Evolutionary conservation across 2,329 filamentous ascomycete species (phyloP), one percentile per base, ranked within the genome.

Genomic region (Epichloe gansuensis): DNA sequence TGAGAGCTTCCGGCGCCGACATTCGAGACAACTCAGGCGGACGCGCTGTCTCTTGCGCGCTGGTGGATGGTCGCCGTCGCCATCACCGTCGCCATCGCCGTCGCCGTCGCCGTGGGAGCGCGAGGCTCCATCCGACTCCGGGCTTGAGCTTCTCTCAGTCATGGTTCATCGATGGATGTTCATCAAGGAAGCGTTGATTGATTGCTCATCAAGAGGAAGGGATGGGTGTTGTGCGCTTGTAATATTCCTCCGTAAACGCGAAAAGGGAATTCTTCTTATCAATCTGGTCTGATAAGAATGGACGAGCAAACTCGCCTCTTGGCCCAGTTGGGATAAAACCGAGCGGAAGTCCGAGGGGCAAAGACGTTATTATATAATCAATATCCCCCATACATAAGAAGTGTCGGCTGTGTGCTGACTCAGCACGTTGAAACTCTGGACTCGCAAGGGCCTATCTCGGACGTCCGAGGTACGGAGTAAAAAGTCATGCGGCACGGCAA

Each of bases 41-140:
- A 82, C 75, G 39, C 79, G 72, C 68, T 82, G 79, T 35, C 79
- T 69, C 67, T 82, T 82, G 55, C 78, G 72, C 9, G 77, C 67
- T 44, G 68, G 68, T 52, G 61, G 65, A 48, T 69, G 64, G 58
- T 65, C 65, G 52, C 61, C 61, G 57, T 65, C 65, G 52, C 61
- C 61, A 56, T 58, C 62, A 54, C 62, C 58, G 48, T 58, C 46
- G 46, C 57, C 46, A n/a, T 65, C 65, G 52, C 61, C 61, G 56
- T 58, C 62, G 55, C 62, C 58, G 48, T 58, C 46, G 46, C 57
- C 46, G 46, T 55, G 53, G n/a, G 54, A 61, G 55, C 53, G 60
- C 50, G 61, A 61, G 48, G 56, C 64, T 54, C 55, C 57, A 56
- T 64, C 65, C 56, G 68, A 70, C 38, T 70, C 68, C 58, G 68